A percentile compares a stretch with the other conserved stretches of the same genome.
phyloP scores from a whole-genome alignment of 331 rosid genomes.

The Arachis monticola region DNA sequence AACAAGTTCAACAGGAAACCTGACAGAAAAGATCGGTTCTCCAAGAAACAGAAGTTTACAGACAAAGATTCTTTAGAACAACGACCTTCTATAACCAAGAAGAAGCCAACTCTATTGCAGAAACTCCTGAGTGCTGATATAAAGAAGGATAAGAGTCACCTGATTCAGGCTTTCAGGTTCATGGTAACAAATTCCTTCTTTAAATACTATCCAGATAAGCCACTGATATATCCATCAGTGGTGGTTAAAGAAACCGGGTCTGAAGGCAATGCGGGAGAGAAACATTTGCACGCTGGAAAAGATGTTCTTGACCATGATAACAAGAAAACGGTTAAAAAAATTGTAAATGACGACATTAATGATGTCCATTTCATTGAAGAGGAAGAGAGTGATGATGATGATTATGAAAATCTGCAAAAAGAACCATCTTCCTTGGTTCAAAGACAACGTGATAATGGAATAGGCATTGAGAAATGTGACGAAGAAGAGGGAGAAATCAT shows the following conservation, averaged over 20 bases:
- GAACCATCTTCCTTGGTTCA: constrained; percentile 21
- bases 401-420: constrained; percentile 1
- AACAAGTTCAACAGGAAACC: constrained; percentile 57
- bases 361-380: constrained; percentile 12
- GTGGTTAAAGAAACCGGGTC: constrained; percentile 48
- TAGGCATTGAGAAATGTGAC: constrained; percentile 33
- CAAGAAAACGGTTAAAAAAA: constrained; percentile 26
- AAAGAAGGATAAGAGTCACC: constrained; percentile 66
- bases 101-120: constrained; percentile 67
- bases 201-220: constrained; percentile 64
- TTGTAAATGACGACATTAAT: constrained; percentile 10
- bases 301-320: constrained; percentile 29
- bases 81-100: constrained; percentile 41
- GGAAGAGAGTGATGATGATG: constrained; percentile 19
- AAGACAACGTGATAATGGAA: constrained; percentile 20
- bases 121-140: constrained; percentile 79
- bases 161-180: constrained; percentile 87
- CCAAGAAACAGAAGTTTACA: constrained; percentile 63
- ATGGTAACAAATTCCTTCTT: constrained; percentile 79
- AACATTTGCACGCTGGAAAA: constrained; percentile 30
- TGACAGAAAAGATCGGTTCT: constrained; percentile 42
- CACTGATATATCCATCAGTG: constrained; percentile 62
- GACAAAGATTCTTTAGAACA: constrained; percentile 34
- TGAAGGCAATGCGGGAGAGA: constrained; percentile 39
- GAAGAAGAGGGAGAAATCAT: constrained; percentile 51